Conservation (phyloP, 768 basidiomycete genomes). For the Artomyces pyxidatus region DNA sequence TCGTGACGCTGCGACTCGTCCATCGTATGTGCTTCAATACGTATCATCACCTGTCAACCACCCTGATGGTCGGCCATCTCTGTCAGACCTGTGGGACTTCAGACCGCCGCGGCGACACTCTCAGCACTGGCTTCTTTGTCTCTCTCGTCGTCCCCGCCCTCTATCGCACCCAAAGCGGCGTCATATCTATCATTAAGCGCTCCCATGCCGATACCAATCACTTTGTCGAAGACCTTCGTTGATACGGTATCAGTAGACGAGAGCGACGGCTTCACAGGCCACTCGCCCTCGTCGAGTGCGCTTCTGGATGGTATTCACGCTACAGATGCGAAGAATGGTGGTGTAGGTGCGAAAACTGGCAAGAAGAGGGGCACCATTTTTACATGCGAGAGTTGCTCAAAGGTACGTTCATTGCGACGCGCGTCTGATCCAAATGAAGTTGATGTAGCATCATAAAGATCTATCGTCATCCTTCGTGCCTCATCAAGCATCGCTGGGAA, state of each 20-base stretch:
- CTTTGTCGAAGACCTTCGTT: constrained; percentile 2
- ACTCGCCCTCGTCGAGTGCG: constrained; percentile 8
- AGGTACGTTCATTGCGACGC: constrained; percentile 42
- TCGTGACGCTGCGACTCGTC: constrained; percentile 65
- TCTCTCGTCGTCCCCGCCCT: constrained; percentile 28
- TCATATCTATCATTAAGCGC: constrained; percentile 4
- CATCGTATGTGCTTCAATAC: constrained; percentile 46
- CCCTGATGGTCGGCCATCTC: neutral
- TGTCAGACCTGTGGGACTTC: constrained; percentile 28
- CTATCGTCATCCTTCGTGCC: constrained; percentile 87
- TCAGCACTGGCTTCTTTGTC: constrained; percentile 36
- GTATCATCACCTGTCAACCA: constrained; percentile 1
- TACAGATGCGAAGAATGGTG: constrained; percentile 19
- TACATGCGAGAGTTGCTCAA: constrained; percentile 90
- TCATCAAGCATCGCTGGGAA: constrained; percentile 98
- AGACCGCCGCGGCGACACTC: constrained; percentile 28
- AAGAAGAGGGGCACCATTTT: constrained; percentile 84
- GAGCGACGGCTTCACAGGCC: constrained; percentile 12
- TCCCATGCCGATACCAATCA: constrained; percentile 7
- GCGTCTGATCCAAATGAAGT: neutral
- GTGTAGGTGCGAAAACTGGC: constrained; percentile 27
- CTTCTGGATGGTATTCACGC: constrained; percentile 7
- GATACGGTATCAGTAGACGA: constrained; percentile 14
- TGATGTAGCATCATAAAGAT: constrained; percentile 35
- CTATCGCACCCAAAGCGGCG: constrained; percentile 14